Evolutionary conservation across 345 rosid genomes (phyloP), one percentile per base, ranked within the genome.

Genomic region (Syzygium grande): DNA sequence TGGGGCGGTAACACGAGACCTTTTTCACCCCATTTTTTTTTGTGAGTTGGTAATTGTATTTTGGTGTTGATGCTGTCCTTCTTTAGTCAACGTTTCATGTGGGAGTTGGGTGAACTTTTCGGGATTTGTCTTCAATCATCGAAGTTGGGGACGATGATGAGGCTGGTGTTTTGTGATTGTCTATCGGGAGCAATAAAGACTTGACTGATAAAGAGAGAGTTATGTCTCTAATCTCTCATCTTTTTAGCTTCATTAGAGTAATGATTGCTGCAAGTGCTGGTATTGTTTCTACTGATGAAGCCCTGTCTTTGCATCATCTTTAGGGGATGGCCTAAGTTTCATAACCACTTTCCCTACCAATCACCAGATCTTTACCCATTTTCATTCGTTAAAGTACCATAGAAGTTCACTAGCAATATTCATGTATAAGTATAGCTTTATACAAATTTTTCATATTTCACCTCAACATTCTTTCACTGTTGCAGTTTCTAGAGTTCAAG

Each of bases 1-100:
- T 16, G 38, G 61, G 94, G 93, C 99, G 38, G 92, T 92, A n/a
- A 94, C 95, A 41, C 90, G 90, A n/a, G 91, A 97, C 92, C 86
- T 96, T 7, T 93, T 95, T 46, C 92, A 91, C 46, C 84, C 88
- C 52, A 91, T 29, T 29, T 14, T 29, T 14, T 63, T 14, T 4
- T 38, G 79, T 19, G 43, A 68, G 43, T 68, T 34, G 22, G 79
- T 68, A 34, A 8, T 68, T 16, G 46, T 34, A 16, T 34, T 17
- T 68, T 30, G 43, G 34, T 30, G 43, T 68, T 17, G 46, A 17
- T 68, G 9, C 46, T 17, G 46, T 68, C 46, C 25, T 34, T 21
- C 59, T 13, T 27, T 59, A 15, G 30, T 59, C 68, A 59, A 59
- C 12, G 68, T 27, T 12, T 59, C 27, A 27, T 59, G 68, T 58